These are phyloP conservation scores for Trametes gibbosa DNA, from an alignment of 768 basidiomycete genomes.

Conservation along the genomic window DNA sequence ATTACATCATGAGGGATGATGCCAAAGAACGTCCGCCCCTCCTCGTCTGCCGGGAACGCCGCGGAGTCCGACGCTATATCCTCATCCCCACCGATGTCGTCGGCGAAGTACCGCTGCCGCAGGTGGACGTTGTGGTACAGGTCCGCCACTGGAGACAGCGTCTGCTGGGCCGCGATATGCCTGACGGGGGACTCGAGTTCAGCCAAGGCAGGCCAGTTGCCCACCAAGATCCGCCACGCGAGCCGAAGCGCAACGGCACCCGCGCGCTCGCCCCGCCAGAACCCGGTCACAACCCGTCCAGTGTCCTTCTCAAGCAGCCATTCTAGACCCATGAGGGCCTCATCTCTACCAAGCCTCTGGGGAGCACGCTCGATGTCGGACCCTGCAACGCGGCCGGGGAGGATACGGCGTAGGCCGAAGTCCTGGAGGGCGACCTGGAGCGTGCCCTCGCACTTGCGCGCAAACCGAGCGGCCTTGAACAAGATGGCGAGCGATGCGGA, in stretches of 20 bases:
- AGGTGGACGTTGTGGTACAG: constrained; percentile 29
- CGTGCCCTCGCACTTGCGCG: constrained; percentile 49
- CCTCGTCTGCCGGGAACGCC: constrained; percentile 3
- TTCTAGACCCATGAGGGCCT: constrained; percentile 30
- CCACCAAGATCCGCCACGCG: constrained; percentile 33
- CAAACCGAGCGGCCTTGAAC: constrained; percentile 56
- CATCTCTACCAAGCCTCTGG: constrained; percentile 21
- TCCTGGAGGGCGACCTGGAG: constrained; percentile 49
- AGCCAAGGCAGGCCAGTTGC: constrained; percentile 49
- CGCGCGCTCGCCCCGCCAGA: constrained; percentile 29
- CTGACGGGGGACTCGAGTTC: constrained; percentile 38
- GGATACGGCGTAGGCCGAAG: constrained; percentile 38
- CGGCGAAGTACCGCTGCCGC: neutral
- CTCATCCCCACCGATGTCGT: neutral
- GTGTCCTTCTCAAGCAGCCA: constrained; percentile 22
- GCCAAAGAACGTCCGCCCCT: constrained; percentile 11
- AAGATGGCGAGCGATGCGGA: constrained; percentile 55
- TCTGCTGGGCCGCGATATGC: constrained; percentile 21
- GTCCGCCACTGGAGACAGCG: constrained; percentile 28
- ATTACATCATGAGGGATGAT: constrained; percentile 49
- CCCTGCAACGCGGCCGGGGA: constrained; percentile 23
- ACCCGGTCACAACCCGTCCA: constrained; percentile 22
- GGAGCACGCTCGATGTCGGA: constrained; percentile 6
- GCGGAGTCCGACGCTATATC: neutral
- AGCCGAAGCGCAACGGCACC: constrained; percentile 28